These are phyloP conservation scores for Lasiosphaeria miniovina DNA, from an alignment of 495 filamentous ascomycete genomes.

Conservation along the genomic window DNA sequence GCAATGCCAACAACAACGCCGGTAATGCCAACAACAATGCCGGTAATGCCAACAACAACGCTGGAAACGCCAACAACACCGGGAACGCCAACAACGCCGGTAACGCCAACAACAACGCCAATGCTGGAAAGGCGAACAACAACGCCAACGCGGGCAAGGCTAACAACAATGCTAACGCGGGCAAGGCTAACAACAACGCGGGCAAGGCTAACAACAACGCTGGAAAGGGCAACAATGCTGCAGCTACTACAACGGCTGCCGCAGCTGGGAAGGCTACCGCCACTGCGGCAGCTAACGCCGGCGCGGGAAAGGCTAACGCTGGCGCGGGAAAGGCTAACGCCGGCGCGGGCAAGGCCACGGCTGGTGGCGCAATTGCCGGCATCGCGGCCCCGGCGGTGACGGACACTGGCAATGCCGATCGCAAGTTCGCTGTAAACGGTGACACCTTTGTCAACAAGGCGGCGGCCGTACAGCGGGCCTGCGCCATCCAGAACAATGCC, in stretches of 20 bases:
- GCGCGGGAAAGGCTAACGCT: constrained; percentile 1
- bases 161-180: constrained; percentile 3
- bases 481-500: constrained; percentile 50
- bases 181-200: constrained; percentile 1
- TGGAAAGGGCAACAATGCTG: constrained; percentile 10
- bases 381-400: constrained; percentile 32
- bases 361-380: constrained; percentile 25
- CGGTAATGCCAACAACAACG: constrained; percentile 23
- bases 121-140: constrained; percentile 11
- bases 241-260: neutral
- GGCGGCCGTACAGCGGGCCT: constrained; percentile 42
- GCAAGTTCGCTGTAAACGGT: constrained; percentile 51
- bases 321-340: neutral
- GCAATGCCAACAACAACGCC: constrained; percentile 18
- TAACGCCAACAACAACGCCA: constrained; percentile 18
- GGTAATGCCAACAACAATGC: constrained; percentile 23
- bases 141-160: constrained; percentile 7
- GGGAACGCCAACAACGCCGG: constrained; percentile 14
- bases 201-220: constrained; percentile 7
- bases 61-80: constrained; percentile 18
- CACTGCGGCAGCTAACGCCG: constrained; percentile 7
- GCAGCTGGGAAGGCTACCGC: constrained; percentile 1
- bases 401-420: constrained; percentile 39
- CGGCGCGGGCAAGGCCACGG: neutral
- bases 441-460: constrained; percentile 46